A percentile compares a stretch with the other conserved stretches of the same genome.
phyloP scores from a whole-genome alignment of 2,329 filamentous ascomycete genomes.

The Clonostachys sp. region DNA sequence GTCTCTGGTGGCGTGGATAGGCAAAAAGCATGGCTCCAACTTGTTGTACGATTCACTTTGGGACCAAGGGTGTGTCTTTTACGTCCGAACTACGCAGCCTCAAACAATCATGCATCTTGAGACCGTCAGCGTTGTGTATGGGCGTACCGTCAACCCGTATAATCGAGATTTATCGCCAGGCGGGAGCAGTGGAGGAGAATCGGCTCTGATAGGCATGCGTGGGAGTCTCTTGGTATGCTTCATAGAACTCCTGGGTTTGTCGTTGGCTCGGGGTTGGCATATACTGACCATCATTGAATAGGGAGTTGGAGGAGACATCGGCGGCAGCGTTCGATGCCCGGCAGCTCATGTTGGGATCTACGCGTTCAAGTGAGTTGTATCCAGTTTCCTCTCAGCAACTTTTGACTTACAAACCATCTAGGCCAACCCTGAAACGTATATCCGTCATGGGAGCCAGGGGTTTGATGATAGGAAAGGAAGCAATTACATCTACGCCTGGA shows the following conservation, averaged over 20 bases:
- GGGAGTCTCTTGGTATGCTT: slow-evolving; percentile 28
- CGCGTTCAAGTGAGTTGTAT: slow-evolving; percentile 19
- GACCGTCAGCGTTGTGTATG: slow-evolving; percentile 57
- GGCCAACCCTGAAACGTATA: slow-evolving; percentile 22
- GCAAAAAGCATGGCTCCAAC: slow-evolving; percentile 44
- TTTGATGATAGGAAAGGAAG: slow-evolving; percentile 26
- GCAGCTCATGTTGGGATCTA: slow-evolving; percentile 26
- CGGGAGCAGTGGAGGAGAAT: slow-evolving; percentile 58
- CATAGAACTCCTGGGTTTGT: too few species aligned
- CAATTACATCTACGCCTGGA: slow-evolving; percentile 20
- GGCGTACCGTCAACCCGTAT: slow-evolving; percentile 57
- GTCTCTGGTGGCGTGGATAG: slow-evolving; percentile 51
- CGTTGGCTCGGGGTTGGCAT: neutral
- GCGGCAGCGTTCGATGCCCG: slow-evolving; percentile 30
- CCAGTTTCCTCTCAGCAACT: too few species aligned
- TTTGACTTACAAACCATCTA: slow-evolving; percentile 1
- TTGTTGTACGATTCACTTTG: slow-evolving; percentile 54
- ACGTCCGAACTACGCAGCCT: slow-evolving; percentile 67
- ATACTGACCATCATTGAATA: neutral
- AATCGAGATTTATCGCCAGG: slow-evolving; percentile 57
- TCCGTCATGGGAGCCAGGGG: slow-evolving; percentile 15
- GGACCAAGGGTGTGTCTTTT: slow-evolving; percentile 56
- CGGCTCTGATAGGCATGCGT: slow-evolving; percentile 30
- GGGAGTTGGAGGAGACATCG: slow-evolving; percentile 36
- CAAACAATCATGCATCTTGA: slow-evolving; percentile 35